Conservation (phyloP, 1,284 basidiomycete genomes). For the Cutaneotrichosporon sp. region DNA sequence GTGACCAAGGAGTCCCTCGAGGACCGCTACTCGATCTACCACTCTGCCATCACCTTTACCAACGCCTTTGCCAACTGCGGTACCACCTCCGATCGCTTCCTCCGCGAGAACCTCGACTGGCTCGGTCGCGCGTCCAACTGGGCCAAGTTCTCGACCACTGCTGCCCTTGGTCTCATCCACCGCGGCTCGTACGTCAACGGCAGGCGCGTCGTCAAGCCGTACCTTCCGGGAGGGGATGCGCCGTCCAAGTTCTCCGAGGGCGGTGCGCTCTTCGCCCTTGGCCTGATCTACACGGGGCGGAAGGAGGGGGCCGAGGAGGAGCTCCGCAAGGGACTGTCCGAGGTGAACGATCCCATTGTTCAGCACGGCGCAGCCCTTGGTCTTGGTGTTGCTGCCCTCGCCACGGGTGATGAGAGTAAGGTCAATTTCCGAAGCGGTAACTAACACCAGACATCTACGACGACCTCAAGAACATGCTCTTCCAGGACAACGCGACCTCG, state of each 20-base stretch:
- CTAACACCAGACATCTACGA: slow-evolving; percentile 72
- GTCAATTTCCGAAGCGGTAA: not conserved
- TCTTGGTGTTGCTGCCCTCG: slow-evolving; percentile 88
- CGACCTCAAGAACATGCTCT: slow-evolving; percentile 80
- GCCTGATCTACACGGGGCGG: slow-evolving; percentile 77
- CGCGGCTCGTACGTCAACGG: slow-evolving; percentile 92
- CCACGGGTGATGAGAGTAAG: slow-evolving; percentile 69
- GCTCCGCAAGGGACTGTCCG: slow-evolving; percentile 63
- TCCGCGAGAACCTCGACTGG: slow-evolving; percentile 94
- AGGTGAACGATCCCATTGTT: slow-evolving; percentile 70
- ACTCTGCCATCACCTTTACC: slow-evolving; percentile 88
- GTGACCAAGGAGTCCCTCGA: slow-evolving; percentile 89
- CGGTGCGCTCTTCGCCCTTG: slow-evolving; percentile 88
- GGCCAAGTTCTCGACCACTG: slow-evolving; percentile 95
- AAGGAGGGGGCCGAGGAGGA: slow-evolving; percentile 67
- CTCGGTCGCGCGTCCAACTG: slow-evolving; percentile 88
- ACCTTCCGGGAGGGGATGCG: slow-evolving; percentile 70
- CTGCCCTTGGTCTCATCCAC: slow-evolving; percentile 92
- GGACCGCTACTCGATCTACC: slow-evolving; percentile 89
- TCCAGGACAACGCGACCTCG: slow-evolving; percentile 87
- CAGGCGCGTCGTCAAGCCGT: slow-evolving; percentile 87
- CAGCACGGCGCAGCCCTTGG: slow-evolving; percentile 95
- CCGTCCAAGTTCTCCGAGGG: slow-evolving; percentile 81
- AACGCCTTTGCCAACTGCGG: slow-evolving; percentile 96
- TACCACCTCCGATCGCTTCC: slow-evolving; percentile 86